Evolutionary conservation across 495 filamentous ascomycete genomes (phyloP).

Genomic region (Annulohypoxylon nitens): DNA sequence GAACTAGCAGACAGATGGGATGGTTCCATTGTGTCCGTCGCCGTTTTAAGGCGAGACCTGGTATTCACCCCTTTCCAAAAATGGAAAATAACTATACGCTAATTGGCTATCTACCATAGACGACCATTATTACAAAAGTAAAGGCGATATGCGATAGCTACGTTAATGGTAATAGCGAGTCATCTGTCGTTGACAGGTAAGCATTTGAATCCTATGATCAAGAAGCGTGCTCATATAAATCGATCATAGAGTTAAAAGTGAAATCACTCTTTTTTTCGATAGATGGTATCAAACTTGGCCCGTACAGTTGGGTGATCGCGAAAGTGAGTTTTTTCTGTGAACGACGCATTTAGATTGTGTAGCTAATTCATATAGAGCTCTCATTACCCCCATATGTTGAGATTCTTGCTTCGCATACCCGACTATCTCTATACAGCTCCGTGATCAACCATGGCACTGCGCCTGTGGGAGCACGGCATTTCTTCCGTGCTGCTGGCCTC

Average conservation of each 20-base stretch:
- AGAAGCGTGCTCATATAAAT: conserved; percentile 10
- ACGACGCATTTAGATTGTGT: not conserved
- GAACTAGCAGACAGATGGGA: conserved; percentile 74
- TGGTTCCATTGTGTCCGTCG: conserved; percentile 76
- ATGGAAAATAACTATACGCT: conserved; percentile 8
- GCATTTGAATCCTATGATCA: not conserved
- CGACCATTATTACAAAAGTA: conserved; percentile 70
- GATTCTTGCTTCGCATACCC: conserved; percentile 78
- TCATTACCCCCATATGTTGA: conserved; percentile 79
- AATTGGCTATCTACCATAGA: conserved; percentile 54
- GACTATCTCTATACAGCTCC: conserved; percentile 77
- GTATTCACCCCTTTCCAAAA: conserved; percentile 49
- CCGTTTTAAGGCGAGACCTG: conserved; percentile 74
- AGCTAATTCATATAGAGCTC: conserved; percentile 57
- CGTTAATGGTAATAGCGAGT: conserved; percentile 46
- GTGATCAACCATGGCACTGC: conserved; percentile 82
- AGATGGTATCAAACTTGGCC: conserved; percentile 53
- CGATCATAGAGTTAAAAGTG: conserved; percentile 42
- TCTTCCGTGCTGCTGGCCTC: conserved; percentile 76
- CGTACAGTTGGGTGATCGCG: conserved; percentile 49
- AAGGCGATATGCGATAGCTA: conserved; percentile 73
- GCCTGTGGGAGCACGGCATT: conserved; percentile 75
- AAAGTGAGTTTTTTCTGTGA: conserved; percentile 41
- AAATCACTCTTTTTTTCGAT: conserved; percentile 52
- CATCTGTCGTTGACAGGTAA: conserved; percentile 48